Percentiles rank a stretch among this genome's conserved stretches.
Evolutionary conservation across 1,139 yeast genomes (phyloP).

Genomic region (Schizosaccharomyces versatilis): DNA sequence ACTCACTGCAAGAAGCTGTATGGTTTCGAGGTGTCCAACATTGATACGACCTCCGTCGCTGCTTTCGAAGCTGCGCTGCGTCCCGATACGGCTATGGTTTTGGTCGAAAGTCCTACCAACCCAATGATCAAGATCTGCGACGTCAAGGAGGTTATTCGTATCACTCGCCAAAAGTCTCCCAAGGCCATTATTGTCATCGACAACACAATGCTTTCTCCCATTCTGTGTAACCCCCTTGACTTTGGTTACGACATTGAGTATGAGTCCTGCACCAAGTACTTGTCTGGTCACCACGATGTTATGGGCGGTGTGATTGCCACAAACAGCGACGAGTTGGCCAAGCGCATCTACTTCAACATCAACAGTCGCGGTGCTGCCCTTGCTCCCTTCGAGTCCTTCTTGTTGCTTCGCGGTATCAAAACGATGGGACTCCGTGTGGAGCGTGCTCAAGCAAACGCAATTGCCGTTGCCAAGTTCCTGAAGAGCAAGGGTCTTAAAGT

Average conservation of each 20-base stretch:
- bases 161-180: slow-evolving; percentile 30
- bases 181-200: slow-evolving; percentile 54
- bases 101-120: slow-evolving; percentile 81
- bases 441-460: slow-evolving; percentile 47
- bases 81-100: slow-evolving; percentile 47
- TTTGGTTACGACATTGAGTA: slow-evolving; percentile 75
- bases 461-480: slow-evolving; percentile 48
- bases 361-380: slow-evolving; percentile 81
- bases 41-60: slow-evolving; percentile 57
- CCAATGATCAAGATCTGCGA: slow-evolving; percentile 66
- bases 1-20: slow-evolving; percentile 47
- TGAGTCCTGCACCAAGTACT: slow-evolving; percentile 77
- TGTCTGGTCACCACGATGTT: slow-evolving; percentile 83
- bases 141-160: slow-evolving; percentile 37
- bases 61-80: slow-evolving; percentile 25
- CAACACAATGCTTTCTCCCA: slow-evolving; percentile 87
- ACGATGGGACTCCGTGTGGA: slow-evolving; percentile 63
- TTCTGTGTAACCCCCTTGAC: slow-evolving; percentile 64
- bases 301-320: slow-evolving; percentile 71
- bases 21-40: slow-evolving; percentile 49
- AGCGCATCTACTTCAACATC: slow-evolving; percentile 51
- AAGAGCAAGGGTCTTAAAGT: slow-evolving; percentile 38
- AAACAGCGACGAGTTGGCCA: slow-evolving; percentile 38
- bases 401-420: slow-evolving; percentile 80
- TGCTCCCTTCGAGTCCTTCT: slow-evolving; percentile 79